These are phyloP conservation scores for Hypericum perforatum DNA, from an alignment of 345 rosid genomes.

Conservation along the genomic window DNA sequence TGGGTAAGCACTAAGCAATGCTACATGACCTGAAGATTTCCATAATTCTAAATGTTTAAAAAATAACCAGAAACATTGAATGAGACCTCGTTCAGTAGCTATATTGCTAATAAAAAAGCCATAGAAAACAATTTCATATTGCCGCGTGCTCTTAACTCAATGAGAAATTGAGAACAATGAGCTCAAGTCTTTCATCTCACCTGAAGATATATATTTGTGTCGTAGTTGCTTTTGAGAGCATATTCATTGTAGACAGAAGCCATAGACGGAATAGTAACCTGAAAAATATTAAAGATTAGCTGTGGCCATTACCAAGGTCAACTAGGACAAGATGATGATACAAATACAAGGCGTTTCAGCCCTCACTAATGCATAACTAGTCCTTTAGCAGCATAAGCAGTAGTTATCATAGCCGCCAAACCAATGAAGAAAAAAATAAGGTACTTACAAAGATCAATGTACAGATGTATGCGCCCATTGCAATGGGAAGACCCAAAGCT, in stretches of 20 bases:
- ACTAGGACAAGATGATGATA: not conserved
- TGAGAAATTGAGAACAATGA: not conserved
- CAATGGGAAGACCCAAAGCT: conserved; percentile 63
- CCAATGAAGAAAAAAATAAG: not conserved
- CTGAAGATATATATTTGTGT: not conserved
- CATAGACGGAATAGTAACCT: not conserved
- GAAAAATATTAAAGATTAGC: conserved; percentile 3
- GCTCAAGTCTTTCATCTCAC: conserved; percentile 10
- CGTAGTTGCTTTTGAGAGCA: not conserved
- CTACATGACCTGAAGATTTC: too few relatives aligned
- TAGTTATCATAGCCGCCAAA: not conserved
- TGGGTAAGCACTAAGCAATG: too few relatives aligned
- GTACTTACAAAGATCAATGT: conserved; percentile 82
- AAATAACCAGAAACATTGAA: too few relatives aligned
- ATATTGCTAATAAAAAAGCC: too few relatives aligned
- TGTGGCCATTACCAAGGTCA: not conserved
- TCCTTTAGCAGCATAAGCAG: not conserved
- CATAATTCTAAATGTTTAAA: too few relatives aligned
- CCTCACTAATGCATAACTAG: too few relatives aligned
- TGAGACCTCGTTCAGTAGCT: too few relatives aligned
- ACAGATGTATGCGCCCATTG: conserved; percentile 76
- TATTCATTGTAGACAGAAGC: conserved; percentile 1
- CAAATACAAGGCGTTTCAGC: not conserved
- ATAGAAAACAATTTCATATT: too few relatives aligned
- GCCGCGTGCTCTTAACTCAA: too few relatives aligned